Evolutionary conservation across 192 early-diverging fungal species (phyloP), one percentile per base, ranked within the genome.

Genomic region (Entomortierella beljakovae): DNA sequence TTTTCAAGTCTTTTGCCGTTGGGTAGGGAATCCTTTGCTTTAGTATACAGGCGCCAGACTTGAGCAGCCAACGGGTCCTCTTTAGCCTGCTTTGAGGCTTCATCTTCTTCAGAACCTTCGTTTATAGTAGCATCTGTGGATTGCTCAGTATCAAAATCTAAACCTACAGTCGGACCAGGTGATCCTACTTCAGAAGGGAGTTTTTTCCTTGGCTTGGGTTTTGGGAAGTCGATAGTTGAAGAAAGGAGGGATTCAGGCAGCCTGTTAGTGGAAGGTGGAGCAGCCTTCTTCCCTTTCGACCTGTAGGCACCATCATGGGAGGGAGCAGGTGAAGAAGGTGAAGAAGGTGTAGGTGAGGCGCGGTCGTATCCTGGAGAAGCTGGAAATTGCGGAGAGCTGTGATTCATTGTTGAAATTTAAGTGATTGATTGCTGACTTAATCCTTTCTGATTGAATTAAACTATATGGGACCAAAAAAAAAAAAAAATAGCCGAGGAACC

Each of bases 1-100:
- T 95, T 96, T 73, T 96, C 94, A 9, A 95, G 82, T 31, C 94
- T 80, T 31, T 85, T 85, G 15, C 94, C 94, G 37, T 93, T 87
- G 16, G 92, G 91, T 32, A 96, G 68, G 8, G 88, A 88, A 40
- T 91, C 88, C 75, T 94, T 94, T 34, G 92, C 92, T 80, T 94
- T 94, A 10, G 91, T 90, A 56, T 86, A 94, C 61, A 96, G 80
- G 35, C 86, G 82, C 94, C 94, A 96, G 7, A 90, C 73, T 53
- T 93, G 81, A 55, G 84, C 86, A 16, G 83, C 76, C 28, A 87
- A 62, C 22, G 83, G 83, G 58, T 89, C 86, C 35, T 86, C 74
- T 66, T 86, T 84, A 26, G 75, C 52, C 32, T 82, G 76, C 35
- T 81, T 82, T 23, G 57, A 65, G 0, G 55, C 77, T 29, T 82